A percentile compares a stretch with the other conserved stretches of the same genome.
Evolutionary conservation across 2,329 filamentous ascomycete genomes (phyloP).

Genomic region (Chaetomium sp.): DNA sequence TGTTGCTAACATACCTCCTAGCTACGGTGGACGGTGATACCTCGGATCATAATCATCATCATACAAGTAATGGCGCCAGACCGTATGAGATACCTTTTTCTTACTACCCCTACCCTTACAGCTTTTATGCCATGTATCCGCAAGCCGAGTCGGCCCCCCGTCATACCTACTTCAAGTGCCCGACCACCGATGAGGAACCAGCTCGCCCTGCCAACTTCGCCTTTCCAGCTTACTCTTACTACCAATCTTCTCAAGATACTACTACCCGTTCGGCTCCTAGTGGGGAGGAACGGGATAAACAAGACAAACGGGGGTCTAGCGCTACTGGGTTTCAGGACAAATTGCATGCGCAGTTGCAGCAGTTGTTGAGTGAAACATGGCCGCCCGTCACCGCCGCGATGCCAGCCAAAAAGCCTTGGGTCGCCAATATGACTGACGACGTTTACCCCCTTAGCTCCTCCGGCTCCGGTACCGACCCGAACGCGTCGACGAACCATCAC

Average conservation of each 20-base stretch:
- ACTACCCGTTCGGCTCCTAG: slow-evolving; percentile 21
- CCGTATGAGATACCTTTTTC: slow-evolving; percentile 38
- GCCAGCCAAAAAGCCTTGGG: slow-evolving; percentile 6
- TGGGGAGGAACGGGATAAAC: slow-evolving; percentile 18
- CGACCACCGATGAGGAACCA: slow-evolving; percentile 9
- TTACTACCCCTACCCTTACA: neutral
- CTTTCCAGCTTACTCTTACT: slow-evolving; percentile 1
- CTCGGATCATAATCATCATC: slow-evolving; percentile 11
- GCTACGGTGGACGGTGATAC: slow-evolving; percentile 19
- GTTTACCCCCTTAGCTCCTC: slow-evolving; percentile 41
- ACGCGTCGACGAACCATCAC: slow-evolving; percentile 30
- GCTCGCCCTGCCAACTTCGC: neutral
- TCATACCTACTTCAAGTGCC: neutral
- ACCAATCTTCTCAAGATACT: slow-evolving; percentile 5
- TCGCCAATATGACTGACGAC: slow-evolving; percentile 17
- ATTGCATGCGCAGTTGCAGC: slow-evolving; percentile 19
- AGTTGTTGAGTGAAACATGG: slow-evolving; percentile 13
- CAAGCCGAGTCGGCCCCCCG: no score
- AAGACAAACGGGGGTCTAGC: neutral
- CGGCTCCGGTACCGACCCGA: slow-evolving; percentile 37
- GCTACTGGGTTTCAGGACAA: slow-evolving; percentile 8
- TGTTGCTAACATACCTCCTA: slow-evolving; percentile 8
- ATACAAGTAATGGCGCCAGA: slow-evolving; percentile 33
- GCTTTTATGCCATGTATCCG: slow-evolving; percentile 7
- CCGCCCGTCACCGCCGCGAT: neutral